A percentile compares a stretch with the other conserved stretches of the same genome.
These are phyloP conservation scores for Prunus kanzakura DNA, from an alignment of 306 rosid species.

Conservation along the genomic window DNA sequence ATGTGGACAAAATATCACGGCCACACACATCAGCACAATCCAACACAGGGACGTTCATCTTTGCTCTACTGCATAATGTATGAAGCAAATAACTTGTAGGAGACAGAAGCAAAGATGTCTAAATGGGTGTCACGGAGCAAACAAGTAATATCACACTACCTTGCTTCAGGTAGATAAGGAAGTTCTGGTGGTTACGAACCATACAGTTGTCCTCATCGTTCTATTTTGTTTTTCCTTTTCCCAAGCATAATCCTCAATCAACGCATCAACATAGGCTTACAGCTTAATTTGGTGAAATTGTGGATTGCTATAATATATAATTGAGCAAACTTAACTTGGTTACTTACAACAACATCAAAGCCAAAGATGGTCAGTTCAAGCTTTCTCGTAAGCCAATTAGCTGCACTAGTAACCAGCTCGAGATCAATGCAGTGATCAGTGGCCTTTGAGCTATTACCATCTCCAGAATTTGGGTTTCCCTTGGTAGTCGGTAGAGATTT, in stretches of 20 bases:
- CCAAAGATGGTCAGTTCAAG: conserved; percentile 79
- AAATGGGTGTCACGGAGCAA: not conserved
- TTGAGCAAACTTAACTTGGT: not conserved
- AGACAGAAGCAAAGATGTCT: not conserved
- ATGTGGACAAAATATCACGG: not conserved
- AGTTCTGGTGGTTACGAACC: not conserved
- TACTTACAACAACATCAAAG: conserved; percentile 78
- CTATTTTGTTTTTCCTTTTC: not conserved
- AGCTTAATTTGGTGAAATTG: not conserved
- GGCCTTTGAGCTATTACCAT: conserved; percentile 15
- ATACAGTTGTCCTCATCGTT: not conserved
- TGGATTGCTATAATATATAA: not conserved
- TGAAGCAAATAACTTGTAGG: not conserved
- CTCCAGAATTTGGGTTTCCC: conserved; percentile 27
- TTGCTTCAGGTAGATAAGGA: not conserved
- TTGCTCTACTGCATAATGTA: too few relatives aligned
- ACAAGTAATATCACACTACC: not conserved
- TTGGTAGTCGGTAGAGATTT: conserved; percentile 63
- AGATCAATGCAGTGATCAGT: conserved; percentile 44
- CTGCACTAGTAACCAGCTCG: conserved; percentile 57
- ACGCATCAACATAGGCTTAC: not conserved
- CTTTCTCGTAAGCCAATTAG: conserved; percentile 60
- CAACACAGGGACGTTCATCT: not conserved
- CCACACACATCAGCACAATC: not conserved
- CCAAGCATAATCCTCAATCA: not conserved